Evolutionary conservation across 1,284 basidiomycete species (phyloP).

Genomic region (Sanguinoderma infundibulare): DNA sequence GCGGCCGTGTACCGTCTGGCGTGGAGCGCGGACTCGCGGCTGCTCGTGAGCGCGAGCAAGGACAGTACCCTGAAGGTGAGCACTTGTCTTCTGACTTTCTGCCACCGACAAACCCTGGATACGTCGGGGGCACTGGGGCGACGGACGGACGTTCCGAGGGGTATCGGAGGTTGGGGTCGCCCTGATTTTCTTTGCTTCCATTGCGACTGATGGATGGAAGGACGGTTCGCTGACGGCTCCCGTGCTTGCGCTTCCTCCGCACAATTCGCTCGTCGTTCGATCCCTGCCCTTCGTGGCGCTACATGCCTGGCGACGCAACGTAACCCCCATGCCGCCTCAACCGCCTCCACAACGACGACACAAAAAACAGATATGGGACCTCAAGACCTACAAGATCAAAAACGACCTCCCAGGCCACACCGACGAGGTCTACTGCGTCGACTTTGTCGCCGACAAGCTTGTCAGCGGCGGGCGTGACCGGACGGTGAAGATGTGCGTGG

Average conservation of each 20-base stretch:
- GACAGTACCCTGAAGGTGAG: constrained; percentile 93
- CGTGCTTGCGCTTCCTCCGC: not conserved
- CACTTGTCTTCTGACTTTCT: constrained; percentile 2
- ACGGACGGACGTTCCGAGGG: not conserved
- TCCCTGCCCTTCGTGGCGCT: not conserved
- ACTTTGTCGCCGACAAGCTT: constrained; percentile 97
- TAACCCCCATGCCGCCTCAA: not conserved
- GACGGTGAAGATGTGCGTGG: constrained; percentile 72
- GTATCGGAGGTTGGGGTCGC: not conserved
- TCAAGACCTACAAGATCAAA: constrained; percentile 94
- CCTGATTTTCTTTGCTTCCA: not conserved
- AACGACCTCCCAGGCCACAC: constrained; percentile 94
- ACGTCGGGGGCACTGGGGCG: too few relatives aligned
- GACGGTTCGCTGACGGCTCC: not conserved
- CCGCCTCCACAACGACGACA: not conserved
- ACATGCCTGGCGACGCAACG: not conserved
- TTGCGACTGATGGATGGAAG: not conserved
- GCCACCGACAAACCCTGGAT: too few relatives aligned
- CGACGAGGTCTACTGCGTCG: constrained; percentile 98
- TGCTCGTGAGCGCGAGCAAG: constrained; percentile 94
- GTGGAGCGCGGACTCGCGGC: constrained; percentile 93
- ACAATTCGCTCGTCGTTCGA: not conserved
- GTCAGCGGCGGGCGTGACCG: constrained; percentile 89
- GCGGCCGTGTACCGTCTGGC: constrained; percentile 93
- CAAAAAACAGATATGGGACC: constrained; percentile 81